Evolutionary conservation across 106 monocot species (phyloP).

Genomic region (Allium cepa): DNA sequence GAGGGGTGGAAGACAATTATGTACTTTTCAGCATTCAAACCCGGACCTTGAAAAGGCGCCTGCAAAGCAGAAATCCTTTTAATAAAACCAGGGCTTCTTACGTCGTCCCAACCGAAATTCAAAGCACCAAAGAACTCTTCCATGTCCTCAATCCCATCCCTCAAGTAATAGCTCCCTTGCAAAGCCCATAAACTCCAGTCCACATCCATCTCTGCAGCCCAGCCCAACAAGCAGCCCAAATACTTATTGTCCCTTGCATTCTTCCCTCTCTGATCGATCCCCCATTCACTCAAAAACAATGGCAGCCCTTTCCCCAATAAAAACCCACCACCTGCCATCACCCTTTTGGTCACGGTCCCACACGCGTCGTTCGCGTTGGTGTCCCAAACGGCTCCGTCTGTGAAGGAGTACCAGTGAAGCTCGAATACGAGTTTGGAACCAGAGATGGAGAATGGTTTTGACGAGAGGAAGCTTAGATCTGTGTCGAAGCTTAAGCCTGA

Average conservation of each 20-base stretch:
- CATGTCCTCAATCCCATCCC: slow-evolving; percentile 13
- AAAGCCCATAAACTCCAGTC: slow-evolving; percentile 38
- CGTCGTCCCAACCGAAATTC: slow-evolving; percentile 10
- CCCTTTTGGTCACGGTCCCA: background rate
- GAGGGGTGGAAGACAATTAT: slow-evolving; percentile 66
- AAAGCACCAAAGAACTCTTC: slow-evolving; percentile 31
- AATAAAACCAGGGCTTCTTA: slow-evolving; percentile 11
- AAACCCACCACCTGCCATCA: slow-evolving; percentile 12
- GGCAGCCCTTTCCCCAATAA: slow-evolving; percentile 8
- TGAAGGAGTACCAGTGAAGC: slow-evolving; percentile 32
- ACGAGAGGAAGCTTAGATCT: slow-evolving; percentile 18
- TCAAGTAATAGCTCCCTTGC: slow-evolving; percentile 43
- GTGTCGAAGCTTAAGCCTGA: slow-evolving; percentile 25
- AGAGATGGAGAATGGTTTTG: background rate
- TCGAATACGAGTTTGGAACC: slow-evolving; percentile 17
- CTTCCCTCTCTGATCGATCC: slow-evolving; percentile 18
- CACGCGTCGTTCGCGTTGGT: slow-evolving; percentile 13
- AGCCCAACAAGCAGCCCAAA: slow-evolving; percentile 16
- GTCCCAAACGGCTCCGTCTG: slow-evolving; percentile 11
- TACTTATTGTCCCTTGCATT: slow-evolving; percentile 17
- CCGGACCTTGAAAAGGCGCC: slow-evolving; percentile 32
- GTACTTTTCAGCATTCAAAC: slow-evolving; percentile 22
- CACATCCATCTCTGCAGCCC: slow-evolving; percentile 23
- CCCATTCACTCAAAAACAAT: slow-evolving; percentile 24
- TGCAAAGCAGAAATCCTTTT: slow-evolving; percentile 13